A percentile compares a stretch with the other conserved stretches of the same genome.
Evolutionary conservation across 768 basidiomycete genomes (phyloP).

Genomic region (Mycena vitilis): DNA sequence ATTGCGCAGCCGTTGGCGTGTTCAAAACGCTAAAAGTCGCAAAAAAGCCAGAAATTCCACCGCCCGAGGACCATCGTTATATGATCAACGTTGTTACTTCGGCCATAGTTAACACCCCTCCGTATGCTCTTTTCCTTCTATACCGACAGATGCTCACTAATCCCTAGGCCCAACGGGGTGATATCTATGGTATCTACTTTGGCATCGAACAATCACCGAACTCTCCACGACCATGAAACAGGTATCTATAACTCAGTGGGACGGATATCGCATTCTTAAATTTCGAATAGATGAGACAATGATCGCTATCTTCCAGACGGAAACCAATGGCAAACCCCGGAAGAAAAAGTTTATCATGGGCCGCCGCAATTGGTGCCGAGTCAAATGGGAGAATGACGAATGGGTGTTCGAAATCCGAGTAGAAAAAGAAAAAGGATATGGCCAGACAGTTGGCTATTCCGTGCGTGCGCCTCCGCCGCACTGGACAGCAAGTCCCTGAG

Average conservation of each 20-base stretch:
- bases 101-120: slow-evolving; percentile 95
- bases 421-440: slow-evolving; percentile 85
- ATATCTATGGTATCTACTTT: slow-evolving; percentile 85
- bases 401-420: slow-evolving; percentile 87
- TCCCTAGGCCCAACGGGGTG: slow-evolving; percentile 72
- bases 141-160: neutral
- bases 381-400: slow-evolving; percentile 68
- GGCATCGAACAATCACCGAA: slow-evolving; percentile 85
- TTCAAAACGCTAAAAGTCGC: slow-evolving; percentile 75
- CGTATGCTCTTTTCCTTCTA: slow-evolving; percentile 59
- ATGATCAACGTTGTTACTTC: slow-evolving; percentile 92
- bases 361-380: slow-evolving; percentile 86
- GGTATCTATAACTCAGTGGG: slow-evolving; percentile 85
- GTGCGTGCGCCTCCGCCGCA: slow-evolving; percentile 28
- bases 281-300: neutral
- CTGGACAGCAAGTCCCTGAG: slow-evolving; percentile 20
- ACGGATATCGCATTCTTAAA: neutral
- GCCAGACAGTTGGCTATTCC: slow-evolving; percentile 79
- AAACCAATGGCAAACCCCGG: slow-evolving; percentile 80
- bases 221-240: slow-evolving; percentile 83
- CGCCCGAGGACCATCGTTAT: slow-evolving; percentile 79
- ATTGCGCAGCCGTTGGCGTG: slow-evolving; percentile 86
- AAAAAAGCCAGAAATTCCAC: slow-evolving; percentile 58
- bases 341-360: slow-evolving; percentile 90
- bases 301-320: slow-evolving; percentile 81